These are phyloP conservation scores for Hypoxylon sp. DNA, from an alignment of 2,329 filamentous ascomycete genomes.

Conservation along the genomic window DNA sequence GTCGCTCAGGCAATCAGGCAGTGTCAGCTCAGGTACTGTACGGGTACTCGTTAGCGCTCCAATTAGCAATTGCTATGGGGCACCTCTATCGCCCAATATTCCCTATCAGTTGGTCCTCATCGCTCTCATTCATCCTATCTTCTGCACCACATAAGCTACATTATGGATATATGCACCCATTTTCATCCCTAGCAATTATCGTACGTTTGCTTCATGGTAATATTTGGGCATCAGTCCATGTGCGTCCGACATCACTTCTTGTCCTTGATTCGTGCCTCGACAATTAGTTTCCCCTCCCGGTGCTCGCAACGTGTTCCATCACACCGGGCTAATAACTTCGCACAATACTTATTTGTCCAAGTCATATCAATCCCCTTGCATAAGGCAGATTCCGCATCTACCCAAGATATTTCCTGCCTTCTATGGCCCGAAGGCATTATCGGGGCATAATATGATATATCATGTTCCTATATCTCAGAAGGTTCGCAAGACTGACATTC, in stretches of 20 bases:
- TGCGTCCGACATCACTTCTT: slow-evolving; percentile 26
- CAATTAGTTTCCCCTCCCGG: slow-evolving; percentile 23
- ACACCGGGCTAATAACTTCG: slow-evolving; percentile 17
- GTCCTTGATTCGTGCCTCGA: slow-evolving; percentile 28
- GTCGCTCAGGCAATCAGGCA: not conserved
- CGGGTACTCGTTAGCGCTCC: not conserved
- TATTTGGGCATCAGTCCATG: slow-evolving; percentile 36
- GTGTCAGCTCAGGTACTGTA: not conserved
- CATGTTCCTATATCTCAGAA: slow-evolving; percentile 14
- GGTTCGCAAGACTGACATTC: slow-evolving; percentile 2
- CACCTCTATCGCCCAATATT: not conserved
- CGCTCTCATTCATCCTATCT: slow-evolving; percentile 27
- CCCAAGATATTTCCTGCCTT: not conserved
- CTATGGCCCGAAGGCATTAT: slow-evolving; percentile 1
- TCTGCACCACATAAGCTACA: not conserved
- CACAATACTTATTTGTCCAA: slow-evolving; percentile 25
- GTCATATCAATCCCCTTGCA: slow-evolving; percentile 29
- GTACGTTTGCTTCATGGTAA: slow-evolving; percentile 24
- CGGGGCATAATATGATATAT: slow-evolving; percentile 23
- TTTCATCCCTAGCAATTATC: slow-evolving; percentile 2
- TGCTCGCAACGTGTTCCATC: slow-evolving; percentile 28
- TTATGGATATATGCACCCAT: not conserved
- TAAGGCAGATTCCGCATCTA: slow-evolving; percentile 15
- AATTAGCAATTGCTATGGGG: slow-evolving; percentile 5
- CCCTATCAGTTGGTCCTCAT: slow-evolving; percentile 6